A percentile compares a stretch with the other conserved stretches of the same genome.
phyloP scores from a whole-genome alignment of 805 yeast species.

The Candida odintsovae region DNA sequence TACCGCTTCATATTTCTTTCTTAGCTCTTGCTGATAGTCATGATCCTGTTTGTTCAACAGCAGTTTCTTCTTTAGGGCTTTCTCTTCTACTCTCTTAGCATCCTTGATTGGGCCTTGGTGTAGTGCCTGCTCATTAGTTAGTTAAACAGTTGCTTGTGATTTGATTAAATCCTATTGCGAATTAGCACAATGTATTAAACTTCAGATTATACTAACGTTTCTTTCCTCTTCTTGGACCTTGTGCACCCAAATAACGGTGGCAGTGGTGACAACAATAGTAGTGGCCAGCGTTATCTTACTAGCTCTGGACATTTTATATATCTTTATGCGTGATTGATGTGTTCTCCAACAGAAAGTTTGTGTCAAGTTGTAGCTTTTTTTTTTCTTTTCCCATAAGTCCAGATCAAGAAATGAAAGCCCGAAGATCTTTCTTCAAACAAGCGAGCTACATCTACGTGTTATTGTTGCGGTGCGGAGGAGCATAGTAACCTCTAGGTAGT shows the following conservation, averaged over 20 bases:
- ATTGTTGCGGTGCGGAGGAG: no score
- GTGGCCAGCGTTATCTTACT: slow-evolving; percentile 68
- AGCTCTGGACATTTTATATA: slow-evolving; percentile 63
- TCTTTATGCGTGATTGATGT: no score
- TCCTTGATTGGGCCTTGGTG: slow-evolving; percentile 85
- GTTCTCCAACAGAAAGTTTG: neutral
- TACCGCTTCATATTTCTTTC: slow-evolving; percentile 46
- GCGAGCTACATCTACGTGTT: no score
- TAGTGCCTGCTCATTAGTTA: slow-evolving; percentile 38
- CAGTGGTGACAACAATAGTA: slow-evolving; percentile 48
- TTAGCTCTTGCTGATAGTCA: slow-evolving; percentile 54
- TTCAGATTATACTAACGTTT: slow-evolving; percentile 35
- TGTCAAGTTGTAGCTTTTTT: neutral
- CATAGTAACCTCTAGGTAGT: no score
- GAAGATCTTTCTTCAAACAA: neutral
- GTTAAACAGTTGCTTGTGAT: neutral
- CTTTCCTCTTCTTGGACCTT: slow-evolving; percentile 64
- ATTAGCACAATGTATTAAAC: slow-evolving; percentile 4
- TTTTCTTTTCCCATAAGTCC: neutral
- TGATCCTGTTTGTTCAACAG: slow-evolving; percentile 57
- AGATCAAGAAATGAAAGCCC: neutral
- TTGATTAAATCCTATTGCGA: neutral
- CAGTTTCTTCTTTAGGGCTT: slow-evolving; percentile 26
- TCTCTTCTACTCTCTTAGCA: slow-evolving; percentile 43
- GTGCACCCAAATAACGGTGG: slow-evolving; percentile 64